Evolutionary conservation across 1,284 basidiomycete genomes (phyloP).

Genomic region (Pisolithus thermaeus): DNA sequence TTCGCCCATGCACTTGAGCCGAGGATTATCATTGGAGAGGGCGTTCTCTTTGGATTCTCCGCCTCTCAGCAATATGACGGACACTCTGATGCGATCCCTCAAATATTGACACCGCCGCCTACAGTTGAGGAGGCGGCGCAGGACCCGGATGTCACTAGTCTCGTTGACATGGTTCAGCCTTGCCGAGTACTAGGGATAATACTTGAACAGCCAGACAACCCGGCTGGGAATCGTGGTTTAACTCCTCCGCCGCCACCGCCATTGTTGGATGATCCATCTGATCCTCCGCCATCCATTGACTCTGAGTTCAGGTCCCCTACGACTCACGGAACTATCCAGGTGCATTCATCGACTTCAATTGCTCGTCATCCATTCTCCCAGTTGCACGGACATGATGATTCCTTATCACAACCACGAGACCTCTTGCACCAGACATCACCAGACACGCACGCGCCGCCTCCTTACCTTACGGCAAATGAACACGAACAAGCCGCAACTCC

Average conservation of each 20-base stretch:
- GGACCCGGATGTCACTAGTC: conserved; percentile 60
- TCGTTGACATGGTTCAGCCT: conserved; percentile 53
- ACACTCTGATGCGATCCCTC: conserved; percentile 57
- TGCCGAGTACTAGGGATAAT: conserved; percentile 54
- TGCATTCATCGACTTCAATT: conserved; percentile 32
- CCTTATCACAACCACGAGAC: conserved; percentile 23
- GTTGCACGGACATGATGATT: conserved; percentile 9
- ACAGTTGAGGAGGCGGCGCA: conserved; percentile 62
- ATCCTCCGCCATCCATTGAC: conserved; percentile 78
- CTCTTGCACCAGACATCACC: conserved; percentile 29
- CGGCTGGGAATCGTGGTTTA: conserved; percentile 28
- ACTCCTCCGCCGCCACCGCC: conserved; percentile 72
- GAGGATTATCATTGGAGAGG: conserved; percentile 58
- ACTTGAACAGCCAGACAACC: conserved; percentile 46
- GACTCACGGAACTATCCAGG: conserved; percentile 37
- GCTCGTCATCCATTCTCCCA: conserved; percentile 30
- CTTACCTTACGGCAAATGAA: conserved; percentile 32
- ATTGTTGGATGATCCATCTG: conserved; percentile 78
- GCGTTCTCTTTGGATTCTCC: conserved; percentile 63
- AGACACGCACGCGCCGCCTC: conserved; percentile 50
- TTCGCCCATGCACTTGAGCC: conserved; percentile 30
- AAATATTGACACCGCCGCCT: conserved; percentile 59
- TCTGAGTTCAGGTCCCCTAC: conserved; percentile 65
- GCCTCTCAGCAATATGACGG: conserved; percentile 72
- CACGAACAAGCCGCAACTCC: conserved; percentile 34